Conservation (phyloP, 495 filamentous ascomycete genomes). For the Xylaria acuta region DNA sequence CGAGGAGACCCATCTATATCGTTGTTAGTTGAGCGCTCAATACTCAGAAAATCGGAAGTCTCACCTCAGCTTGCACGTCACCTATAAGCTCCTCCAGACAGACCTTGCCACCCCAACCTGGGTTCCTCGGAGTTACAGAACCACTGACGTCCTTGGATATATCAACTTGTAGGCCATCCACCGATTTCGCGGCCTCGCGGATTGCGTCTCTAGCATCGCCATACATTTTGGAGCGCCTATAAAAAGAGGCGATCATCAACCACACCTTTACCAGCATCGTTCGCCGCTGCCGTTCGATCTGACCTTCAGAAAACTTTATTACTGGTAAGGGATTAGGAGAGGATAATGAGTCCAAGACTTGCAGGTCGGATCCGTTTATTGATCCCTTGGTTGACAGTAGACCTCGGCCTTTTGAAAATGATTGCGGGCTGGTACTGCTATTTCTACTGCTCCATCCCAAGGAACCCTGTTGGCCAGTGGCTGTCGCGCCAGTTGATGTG, state of each 20-base stretch:
- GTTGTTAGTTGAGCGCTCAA: slow-evolving; percentile 13
- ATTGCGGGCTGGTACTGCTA: slow-evolving; percentile 37
- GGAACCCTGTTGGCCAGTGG: slow-evolving; percentile 41
- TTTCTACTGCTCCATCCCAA: slow-evolving; percentile 42
- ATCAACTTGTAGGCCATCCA: slow-evolving; percentile 61
- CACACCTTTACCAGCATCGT: slow-evolving; percentile 78
- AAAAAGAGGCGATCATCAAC: slow-evolving; percentile 86
- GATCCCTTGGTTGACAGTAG: slow-evolving; percentile 38
- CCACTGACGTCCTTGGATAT: slow-evolving; percentile 58
- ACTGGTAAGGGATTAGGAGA: slow-evolving; percentile 48
- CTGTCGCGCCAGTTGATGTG: slow-evolving; percentile 42
- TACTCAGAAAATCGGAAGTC: slow-evolving; percentile 28
- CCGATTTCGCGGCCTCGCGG: slow-evolving; percentile 77
- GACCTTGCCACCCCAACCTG: slow-evolving; percentile 75
- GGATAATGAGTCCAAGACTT: slow-evolving; percentile 36
- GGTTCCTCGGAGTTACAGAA: slow-evolving; percentile 57
- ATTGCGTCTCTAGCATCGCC: slow-evolving; percentile 80
- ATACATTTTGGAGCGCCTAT: slow-evolving; percentile 77
- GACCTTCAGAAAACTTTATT: slow-evolving; percentile 57
- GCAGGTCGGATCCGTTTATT: slow-evolving; percentile 28
- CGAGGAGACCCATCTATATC: slow-evolving; percentile 69
- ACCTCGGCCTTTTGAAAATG: slow-evolving; percentile 39
- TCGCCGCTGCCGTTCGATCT: slow-evolving; percentile 62
- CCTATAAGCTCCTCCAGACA: slow-evolving; percentile 80
- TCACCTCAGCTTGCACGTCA: slow-evolving; percentile 77